A percentile compares a stretch with the other conserved stretches of the same genome.
Evolutionary conservation across 2,329 filamentous ascomycete species (phyloP).

Genomic region (Davidsoniella australis): DNA sequence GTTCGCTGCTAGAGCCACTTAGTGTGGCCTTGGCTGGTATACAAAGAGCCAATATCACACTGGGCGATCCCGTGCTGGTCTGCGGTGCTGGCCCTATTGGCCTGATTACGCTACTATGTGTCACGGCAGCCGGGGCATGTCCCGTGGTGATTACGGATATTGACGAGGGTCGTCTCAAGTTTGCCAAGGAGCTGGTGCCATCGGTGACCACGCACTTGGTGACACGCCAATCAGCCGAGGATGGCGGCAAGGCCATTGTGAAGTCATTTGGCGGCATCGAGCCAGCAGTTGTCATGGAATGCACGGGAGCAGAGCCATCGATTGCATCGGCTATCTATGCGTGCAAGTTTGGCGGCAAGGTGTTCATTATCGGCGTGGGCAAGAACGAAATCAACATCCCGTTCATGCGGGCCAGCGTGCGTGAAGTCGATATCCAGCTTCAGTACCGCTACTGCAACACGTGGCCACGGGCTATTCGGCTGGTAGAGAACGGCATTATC

Average conservation of each 20-base stretch:
- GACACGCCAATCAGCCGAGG: slow-evolving; percentile 46
- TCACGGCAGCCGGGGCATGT: slow-evolving; percentile 69
- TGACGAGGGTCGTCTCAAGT: slow-evolving; percentile 65
- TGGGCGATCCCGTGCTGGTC: slow-evolving; percentile 77
- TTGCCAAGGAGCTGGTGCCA: slow-evolving; percentile 71
- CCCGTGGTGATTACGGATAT: slow-evolving; percentile 92
- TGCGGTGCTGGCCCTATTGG: slow-evolving; percentile 92
- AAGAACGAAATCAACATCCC: slow-evolving; percentile 91
- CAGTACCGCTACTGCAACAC: slow-evolving; percentile 95
- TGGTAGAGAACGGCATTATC: slow-evolving; percentile 71
- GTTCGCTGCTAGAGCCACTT: slow-evolving; percentile 77
- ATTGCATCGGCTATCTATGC: slow-evolving; percentile 76
- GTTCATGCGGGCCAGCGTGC: slow-evolving; percentile 81
- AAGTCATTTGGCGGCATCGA: slow-evolving; percentile 59
- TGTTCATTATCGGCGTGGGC: slow-evolving; percentile 91
- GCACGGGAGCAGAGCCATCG: slow-evolving; percentile 84
- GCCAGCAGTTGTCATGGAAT: slow-evolving; percentile 71
- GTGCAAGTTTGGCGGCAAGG: slow-evolving; percentile 87
- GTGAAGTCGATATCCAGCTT: slow-evolving; percentile 88
- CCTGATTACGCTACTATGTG: slow-evolving; percentile 72
- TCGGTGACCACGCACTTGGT: slow-evolving; percentile 68
- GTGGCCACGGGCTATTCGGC: slow-evolving; percentile 81
- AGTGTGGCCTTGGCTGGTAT: slow-evolving; percentile 78
- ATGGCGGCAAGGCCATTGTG: slow-evolving; percentile 52
- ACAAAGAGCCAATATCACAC: slow-evolving; percentile 60